Percentiles rank a stretch among this genome's conserved stretches.
phyloP scores from a whole-genome alignment of 192 early-diverging fungal genomes.

The Jimgerdemannia flammicorona region DNA sequence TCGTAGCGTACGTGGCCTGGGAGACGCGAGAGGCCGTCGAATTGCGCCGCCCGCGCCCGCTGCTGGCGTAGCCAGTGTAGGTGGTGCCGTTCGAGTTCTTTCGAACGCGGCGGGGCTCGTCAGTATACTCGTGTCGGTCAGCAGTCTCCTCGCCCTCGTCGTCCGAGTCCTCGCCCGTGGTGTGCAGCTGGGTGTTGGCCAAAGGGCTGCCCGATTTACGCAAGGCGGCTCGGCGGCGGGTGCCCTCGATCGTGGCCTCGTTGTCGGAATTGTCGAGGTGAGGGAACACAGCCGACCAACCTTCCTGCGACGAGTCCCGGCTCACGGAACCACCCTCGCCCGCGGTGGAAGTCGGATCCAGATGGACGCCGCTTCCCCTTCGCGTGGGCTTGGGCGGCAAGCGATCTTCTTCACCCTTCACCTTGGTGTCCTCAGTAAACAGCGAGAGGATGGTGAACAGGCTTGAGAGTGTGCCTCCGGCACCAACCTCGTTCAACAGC shows the following conservation, averaged over 20 bases:
- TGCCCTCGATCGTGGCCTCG: not conserved
- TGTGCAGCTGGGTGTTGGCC: slow-evolving; percentile 17
- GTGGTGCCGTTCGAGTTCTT: not conserved
- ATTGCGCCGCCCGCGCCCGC: not conserved
- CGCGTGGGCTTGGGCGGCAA: slow-evolving; percentile 20
- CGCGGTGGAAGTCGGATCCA: not conserved
- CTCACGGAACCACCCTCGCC: slow-evolving; percentile 10
- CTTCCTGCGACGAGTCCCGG: slow-evolving; percentile 23
- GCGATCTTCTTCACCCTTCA: slow-evolving; percentile 45
- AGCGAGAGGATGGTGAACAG: slow-evolving; percentile 90
- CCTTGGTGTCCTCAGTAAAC: slow-evolving; percentile 75
- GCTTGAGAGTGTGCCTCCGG: slow-evolving; percentile 88
- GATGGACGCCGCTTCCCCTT: not conserved
- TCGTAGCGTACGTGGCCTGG: slow-evolving; percentile 2
- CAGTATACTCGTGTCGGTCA: not conserved
- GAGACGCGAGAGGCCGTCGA: not conserved
- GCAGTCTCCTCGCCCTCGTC: not conserved
- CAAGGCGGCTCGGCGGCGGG: not conserved
- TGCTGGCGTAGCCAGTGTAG: slow-evolving; percentile 14
- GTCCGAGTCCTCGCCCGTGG: slow-evolving; percentile 17
- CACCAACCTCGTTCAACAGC: slow-evolving; percentile 83
- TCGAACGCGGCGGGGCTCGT: not conserved
- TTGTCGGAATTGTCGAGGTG: slow-evolving; percentile 19
- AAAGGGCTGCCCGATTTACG: not conserved
- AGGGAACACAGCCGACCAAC: slow-evolving; percentile 32